phyloP scores from a whole-genome alignment of 768 basidiomycete genomes.

The Megacollybia marginata region DNA sequence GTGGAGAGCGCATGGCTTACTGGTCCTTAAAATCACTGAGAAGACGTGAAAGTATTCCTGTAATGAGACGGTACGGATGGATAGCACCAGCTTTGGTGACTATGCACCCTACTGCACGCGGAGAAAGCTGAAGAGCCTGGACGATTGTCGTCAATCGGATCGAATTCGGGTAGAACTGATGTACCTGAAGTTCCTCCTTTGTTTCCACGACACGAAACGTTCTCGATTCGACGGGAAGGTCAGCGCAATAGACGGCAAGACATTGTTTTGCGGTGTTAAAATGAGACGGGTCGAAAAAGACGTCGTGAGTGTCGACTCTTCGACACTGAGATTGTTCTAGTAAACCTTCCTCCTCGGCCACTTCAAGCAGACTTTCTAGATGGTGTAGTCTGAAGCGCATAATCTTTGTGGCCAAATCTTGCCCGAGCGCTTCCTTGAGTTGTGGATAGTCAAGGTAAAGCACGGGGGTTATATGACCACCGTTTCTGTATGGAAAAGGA shows the following conservation, averaged over 20 bases:
- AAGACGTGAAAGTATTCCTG: conserved; percentile 47
- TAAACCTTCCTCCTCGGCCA: conserved; percentile 47
- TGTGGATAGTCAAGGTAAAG: conserved; percentile 51
- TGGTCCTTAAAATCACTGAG: conserved; percentile 28
- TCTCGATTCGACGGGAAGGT: conserved; percentile 42
- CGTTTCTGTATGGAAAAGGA: conserved; percentile 38
- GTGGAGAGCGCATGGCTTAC: conserved; percentile 13
- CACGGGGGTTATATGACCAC: conserved; percentile 58
- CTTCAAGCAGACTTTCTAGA: conserved; percentile 35
- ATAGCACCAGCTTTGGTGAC: conserved; percentile 50
- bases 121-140: conserved; percentile 45
- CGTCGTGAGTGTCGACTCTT: conserved; percentile 51
- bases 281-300: conserved; percentile 33
- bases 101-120: conserved; percentile 41
- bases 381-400: conserved; percentile 59
- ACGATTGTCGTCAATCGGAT: not conserved
- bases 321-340: conserved; percentile 49
- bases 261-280: conserved; percentile 37
- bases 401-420: conserved; percentile 38
- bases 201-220: conserved; percentile 25
- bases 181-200: conserved; percentile 4
- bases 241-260: conserved; percentile 36
- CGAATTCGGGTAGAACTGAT: not conserved
- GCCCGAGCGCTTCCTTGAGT: conserved; percentile 40
- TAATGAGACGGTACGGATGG: conserved; percentile 67